Base-by-base conservation (phyloP, 768 basidiomycete genomes). In the Suillus subalutaceus region DNA sequence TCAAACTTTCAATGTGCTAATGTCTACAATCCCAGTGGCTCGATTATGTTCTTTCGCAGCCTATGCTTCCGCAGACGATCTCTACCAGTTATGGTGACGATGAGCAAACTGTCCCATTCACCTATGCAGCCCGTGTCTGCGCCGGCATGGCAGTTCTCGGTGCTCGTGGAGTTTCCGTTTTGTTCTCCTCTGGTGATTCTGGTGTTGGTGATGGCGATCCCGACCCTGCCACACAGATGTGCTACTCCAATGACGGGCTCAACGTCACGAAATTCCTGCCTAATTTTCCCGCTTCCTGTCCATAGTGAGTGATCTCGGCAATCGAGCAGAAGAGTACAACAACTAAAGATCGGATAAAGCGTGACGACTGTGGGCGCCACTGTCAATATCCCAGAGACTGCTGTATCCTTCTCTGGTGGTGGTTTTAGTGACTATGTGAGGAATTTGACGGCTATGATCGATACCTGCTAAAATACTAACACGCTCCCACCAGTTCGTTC, bases 321-420 rank as follows among this genome's bases (percentile, higher is more conserved):
- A 30, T 23, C n/a, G 20, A 57, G 56, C n/a, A 38, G 13, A 8
- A 16, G 18, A 18, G 43, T 18, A 9, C 12, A 37, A 2, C 9
- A 20, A 38, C 35, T 57, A 37, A 23, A 23, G 37, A 37, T 38
- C 35, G n/a, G 10, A n/a, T 57, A 18, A 32, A 92, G 90, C 67
- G 88, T 91, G n/a, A 93, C 91, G 3, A 68, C 88, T 4, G 90
- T 93, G 2, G 91, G 91, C 9, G 91, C 85, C 7, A 92, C 91
- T 1, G 76, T 75, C 35, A 68, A 78, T 50, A 77, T 90, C 59
- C 90, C 89, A 0, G 90, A 92, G 73, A 81, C 81, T 15, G 87
- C 86, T 0, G 84, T 84, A 0, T 75, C 64, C 68, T 89, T 91
- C 79, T 90, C 89, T 20, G 90, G 90, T 1, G 90, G 91, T 48